phyloP scores from a whole-genome alignment of 805 yeast genomes.

The Suhomyces sp. region DNA sequence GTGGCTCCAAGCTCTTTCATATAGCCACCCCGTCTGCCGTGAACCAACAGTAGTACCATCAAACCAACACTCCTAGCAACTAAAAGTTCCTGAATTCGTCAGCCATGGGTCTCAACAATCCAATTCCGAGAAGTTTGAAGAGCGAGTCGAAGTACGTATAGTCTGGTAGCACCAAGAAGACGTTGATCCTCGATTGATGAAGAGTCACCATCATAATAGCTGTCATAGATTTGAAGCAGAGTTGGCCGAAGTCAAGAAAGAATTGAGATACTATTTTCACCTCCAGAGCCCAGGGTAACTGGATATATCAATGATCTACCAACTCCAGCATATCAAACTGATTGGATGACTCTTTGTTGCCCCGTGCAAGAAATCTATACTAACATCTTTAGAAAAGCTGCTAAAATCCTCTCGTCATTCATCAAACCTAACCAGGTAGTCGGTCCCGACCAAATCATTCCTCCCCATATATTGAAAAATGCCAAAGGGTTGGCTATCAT shows the following conservation, averaged over 20 bases:
- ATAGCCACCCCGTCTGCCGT: too few relatives aligned
- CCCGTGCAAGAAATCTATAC: constrained; percentile 13
- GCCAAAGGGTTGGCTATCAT: constrained; percentile 92
- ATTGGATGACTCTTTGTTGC: neutral
- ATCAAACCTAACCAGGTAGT: constrained; percentile 92
- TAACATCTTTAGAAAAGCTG: constrained; percentile 70
- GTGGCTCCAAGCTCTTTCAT: too few relatives aligned
- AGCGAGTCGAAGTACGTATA: constrained; percentile 77
- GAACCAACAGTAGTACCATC: too few relatives aligned
- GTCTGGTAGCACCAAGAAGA: constrained; percentile 1
- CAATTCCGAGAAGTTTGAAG: constrained; percentile 85
- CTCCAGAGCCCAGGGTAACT: too few relatives aligned
- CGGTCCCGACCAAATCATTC: constrained; percentile 86
- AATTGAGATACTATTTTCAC: too few relatives aligned
- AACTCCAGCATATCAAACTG: too few relatives aligned
- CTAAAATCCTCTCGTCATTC: constrained; percentile 84
- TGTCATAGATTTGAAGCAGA: neutral
- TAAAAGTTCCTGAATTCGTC: neutral
- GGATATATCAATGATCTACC: too few relatives aligned
- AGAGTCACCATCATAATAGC: neutral
- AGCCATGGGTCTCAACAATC: constrained; percentile 77
- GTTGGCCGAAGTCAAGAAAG: too few relatives aligned
- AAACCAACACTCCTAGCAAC: too few relatives aligned
- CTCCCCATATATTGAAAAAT: constrained; percentile 79
- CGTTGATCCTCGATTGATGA: too few relatives aligned